These are phyloP conservation scores for Salvia splendens DNA, from an alignment of 257 asterid genomes.

Conservation along the genomic window DNA sequence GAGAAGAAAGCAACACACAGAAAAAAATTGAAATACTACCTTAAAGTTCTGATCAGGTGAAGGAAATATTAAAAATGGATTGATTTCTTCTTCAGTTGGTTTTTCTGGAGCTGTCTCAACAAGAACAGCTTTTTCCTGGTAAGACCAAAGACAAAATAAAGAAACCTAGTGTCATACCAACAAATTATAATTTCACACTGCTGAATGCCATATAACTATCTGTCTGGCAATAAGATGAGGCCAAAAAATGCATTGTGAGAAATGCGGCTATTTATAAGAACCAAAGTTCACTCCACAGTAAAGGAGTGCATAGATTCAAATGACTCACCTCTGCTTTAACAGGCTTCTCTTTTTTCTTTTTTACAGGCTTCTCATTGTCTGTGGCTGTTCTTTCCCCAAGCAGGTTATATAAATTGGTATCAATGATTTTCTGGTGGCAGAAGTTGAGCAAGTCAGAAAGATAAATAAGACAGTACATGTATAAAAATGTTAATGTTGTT, in stretches of 20 bases:
- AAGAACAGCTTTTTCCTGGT: slow-evolving; percentile 57
- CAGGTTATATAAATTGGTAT: slow-evolving; percentile 59
- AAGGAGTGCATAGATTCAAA: slow-evolving; percentile 6
- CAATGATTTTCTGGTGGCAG: slow-evolving; percentile 71
- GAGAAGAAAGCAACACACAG: slow-evolving; percentile 8
- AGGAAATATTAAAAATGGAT: slow-evolving; percentile 82
- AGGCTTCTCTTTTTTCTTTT: slow-evolving; percentile 93
- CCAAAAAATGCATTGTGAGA: not conserved
- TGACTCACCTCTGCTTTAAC: slow-evolving; percentile 63
- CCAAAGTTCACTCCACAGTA: slow-evolving; percentile 18
- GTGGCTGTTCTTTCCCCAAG: slow-evolving; percentile 90
- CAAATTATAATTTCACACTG: not conserved
- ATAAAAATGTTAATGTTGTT: not conserved
- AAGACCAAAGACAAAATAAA: slow-evolving; percentile 19
- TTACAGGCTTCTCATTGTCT: slow-evolving; percentile 80
- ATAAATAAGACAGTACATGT: slow-evolving; percentile 2
- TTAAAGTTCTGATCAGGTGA: slow-evolving; percentile 79
- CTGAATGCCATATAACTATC: not conserved
- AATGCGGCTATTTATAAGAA: slow-evolving; percentile 12
- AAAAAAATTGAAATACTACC: slow-evolving; percentile 42
- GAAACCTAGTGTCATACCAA: slow-evolving; percentile 6
- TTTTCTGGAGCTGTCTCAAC: slow-evolving; percentile 58
- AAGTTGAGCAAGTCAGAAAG: slow-evolving; percentile 21
- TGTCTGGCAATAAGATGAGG: slow-evolving; percentile 16
- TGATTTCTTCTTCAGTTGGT: slow-evolving; percentile 80